Conservation (phyloP, 1,284 basidiomycete genomes). For the Grifola frondosa region DNA sequence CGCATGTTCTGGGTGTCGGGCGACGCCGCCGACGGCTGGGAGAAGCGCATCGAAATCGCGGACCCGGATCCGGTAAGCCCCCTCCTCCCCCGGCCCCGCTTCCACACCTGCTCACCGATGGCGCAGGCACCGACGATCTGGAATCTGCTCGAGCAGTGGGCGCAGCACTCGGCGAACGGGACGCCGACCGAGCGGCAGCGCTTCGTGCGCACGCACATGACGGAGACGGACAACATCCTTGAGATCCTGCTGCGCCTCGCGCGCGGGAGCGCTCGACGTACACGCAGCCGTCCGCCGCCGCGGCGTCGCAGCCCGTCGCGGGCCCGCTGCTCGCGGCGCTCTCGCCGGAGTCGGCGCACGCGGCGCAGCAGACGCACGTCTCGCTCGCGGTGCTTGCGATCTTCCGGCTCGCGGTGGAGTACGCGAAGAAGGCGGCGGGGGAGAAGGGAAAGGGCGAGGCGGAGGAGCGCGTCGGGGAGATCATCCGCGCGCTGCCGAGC, state of each 20-base stretch:
- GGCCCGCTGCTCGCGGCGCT: conserved; percentile 70
- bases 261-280: conserved; percentile 83
- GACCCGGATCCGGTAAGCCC: conserved; percentile 90
- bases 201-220: conserved; percentile 86
- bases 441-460: conserved; percentile 68
- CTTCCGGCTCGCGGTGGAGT: conserved; percentile 82
- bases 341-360: conserved; percentile 73
- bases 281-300: conserved; percentile 55
- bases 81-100: conserved; percentile 9
- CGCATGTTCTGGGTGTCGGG: conserved; percentile 78
- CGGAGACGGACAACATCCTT: conserved; percentile 80
- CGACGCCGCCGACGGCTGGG: conserved; percentile 80
- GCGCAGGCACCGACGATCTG: conserved; percentile 85
- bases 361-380: conserved; percentile 88
- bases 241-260: conserved; percentile 90
- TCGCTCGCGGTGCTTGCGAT: conserved; percentile 89
- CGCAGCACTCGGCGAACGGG: conserved; percentile 76
- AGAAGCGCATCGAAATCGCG: conserved; percentile 86
- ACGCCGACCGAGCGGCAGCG: conserved; percentile 74
- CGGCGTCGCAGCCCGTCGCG: conserved; percentile 58
- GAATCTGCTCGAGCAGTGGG: conserved; percentile 87
- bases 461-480: conserved; percentile 82
- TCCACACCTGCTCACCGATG: conserved; percentile 9
- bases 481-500: conserved; percentile 82
- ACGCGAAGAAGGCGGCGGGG: conserved; percentile 69